Conservation (phyloP, 805 yeast species). For the Ogataea wickerhamii region DNA sequence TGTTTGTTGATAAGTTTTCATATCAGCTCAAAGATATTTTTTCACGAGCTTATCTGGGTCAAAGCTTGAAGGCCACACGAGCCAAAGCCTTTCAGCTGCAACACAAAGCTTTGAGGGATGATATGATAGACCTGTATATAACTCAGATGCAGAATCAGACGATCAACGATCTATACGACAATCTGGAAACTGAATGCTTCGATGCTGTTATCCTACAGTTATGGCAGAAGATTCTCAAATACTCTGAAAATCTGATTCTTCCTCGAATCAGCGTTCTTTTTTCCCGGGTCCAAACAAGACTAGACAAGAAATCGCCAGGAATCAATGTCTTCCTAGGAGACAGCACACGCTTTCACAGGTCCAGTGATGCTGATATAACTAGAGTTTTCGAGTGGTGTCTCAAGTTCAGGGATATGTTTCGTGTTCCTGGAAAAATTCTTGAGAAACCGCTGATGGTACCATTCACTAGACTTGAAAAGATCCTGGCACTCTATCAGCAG, state of each 20-base stretch:
- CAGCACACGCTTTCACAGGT: constrained; percentile 11
- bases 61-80: constrained; percentile 22
- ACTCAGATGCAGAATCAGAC: constrained; percentile 23
- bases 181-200: constrained; percentile 30
- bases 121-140: constrained; percentile 20
- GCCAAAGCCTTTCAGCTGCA: constrained; percentile 17
- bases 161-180: constrained; percentile 26
- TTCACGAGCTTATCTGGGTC: constrained; percentile 28
- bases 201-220: constrained; percentile 42
- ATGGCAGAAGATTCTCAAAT: constrained; percentile 69
- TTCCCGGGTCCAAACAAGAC: constrained; percentile 26
- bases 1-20: constrained; percentile 72
- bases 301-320: constrained; percentile 16
- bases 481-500: constrained; percentile 17
- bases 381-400: constrained; percentile 32
- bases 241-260: constrained; percentile 67
- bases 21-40: constrained; percentile 51
- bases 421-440: constrained; percentile 25
- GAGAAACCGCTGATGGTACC: constrained; percentile 19
- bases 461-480: constrained; percentile 19
- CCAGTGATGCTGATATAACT: constrained; percentile 24
- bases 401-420: constrained; percentile 28
- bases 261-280: constrained; percentile 58
- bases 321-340: constrained; percentile 9
- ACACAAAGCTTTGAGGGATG: constrained; percentile 23